These are phyloP conservation scores for Peniophora sp. DNA, from an alignment of 1,284 basidiomycete genomes.

Conservation along the genomic window DNA sequence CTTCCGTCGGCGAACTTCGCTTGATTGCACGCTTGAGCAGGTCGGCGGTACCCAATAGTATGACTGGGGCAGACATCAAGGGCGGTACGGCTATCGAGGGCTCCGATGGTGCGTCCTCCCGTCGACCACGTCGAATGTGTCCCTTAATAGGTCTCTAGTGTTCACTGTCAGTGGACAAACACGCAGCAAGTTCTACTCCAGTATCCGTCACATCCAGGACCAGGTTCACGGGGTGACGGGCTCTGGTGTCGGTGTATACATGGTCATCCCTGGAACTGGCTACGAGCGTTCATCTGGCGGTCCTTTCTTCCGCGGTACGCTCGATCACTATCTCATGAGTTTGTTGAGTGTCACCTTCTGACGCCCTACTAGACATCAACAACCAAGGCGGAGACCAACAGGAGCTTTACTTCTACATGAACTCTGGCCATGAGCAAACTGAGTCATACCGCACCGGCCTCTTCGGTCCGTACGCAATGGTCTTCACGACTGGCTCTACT, in stretches of 20 bases:
- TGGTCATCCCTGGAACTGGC: conserved; percentile 32
- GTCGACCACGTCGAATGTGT: no score
- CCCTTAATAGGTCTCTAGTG: no score
- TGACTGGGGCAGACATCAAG: conserved; percentile 25
- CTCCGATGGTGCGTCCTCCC: conserved; percentile 24
- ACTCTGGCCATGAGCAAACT: conserved; percentile 33
- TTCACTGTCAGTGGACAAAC: conserved; percentile 36
- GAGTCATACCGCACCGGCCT: conserved; percentile 31
- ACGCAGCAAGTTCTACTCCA: conserved; percentile 41
- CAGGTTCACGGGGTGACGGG: conserved; percentile 32
- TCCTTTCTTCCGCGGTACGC: conserved; percentile 34
- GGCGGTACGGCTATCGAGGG: conserved; percentile 37
- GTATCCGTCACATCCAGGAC: conserved; percentile 33
- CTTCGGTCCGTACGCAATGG: conserved; percentile 36
- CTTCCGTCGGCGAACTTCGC: conserved; percentile 37
- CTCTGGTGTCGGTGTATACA: conserved; percentile 25
- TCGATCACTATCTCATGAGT: background rate
- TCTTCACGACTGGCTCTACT: conserved; percentile 32
- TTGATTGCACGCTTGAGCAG: conserved; percentile 41
- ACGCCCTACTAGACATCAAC: conserved; percentile 27
- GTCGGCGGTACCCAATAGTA: conserved; percentile 31
- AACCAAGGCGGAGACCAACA: conserved; percentile 36
- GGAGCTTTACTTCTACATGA: conserved; percentile 40
- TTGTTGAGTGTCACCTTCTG: conserved; percentile 1
- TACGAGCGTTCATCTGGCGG: conserved; percentile 35